Evolutionary conservation across 1,284 basidiomycete genomes (phyloP).

Genomic region (Boletus mariae): DNA sequence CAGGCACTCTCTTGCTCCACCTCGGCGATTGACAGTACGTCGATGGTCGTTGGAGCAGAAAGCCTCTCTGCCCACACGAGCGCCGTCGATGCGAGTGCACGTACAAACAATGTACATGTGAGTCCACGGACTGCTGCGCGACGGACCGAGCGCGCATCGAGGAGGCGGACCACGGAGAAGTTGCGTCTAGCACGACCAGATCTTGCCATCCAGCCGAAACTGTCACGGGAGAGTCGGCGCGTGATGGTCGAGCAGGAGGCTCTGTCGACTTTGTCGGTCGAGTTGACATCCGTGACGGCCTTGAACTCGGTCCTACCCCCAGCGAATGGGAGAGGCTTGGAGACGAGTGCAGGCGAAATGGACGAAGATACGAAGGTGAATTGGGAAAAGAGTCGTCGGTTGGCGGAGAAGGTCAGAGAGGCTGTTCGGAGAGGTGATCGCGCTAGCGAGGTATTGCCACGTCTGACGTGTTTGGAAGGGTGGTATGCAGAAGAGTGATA

Average conservation of each 20-base stretch:
- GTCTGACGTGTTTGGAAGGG: slow-evolving; percentile 21
- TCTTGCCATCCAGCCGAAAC: slow-evolving; percentile 12
- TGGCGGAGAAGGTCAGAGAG: slow-evolving; percentile 24
- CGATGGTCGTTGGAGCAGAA: background rate
- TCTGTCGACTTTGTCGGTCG: background rate
- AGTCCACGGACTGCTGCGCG: slow-evolving; percentile 21
- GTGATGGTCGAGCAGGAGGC: background rate
- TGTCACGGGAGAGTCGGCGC: background rate
- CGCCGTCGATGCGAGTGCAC: background rate
- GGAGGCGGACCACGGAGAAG: slow-evolving; percentile 26
- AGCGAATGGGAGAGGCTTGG: background rate
- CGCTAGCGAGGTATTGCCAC: slow-evolving; percentile 27
- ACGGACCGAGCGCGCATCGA: slow-evolving; percentile 19
- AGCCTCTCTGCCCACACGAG: background rate
- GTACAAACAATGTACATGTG: background rate
- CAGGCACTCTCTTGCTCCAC: background rate
- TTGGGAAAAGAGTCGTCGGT: slow-evolving; percentile 26
- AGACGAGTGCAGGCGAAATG: background rate
- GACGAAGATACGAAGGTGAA: slow-evolving; percentile 22
- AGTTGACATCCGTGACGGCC: background rate
- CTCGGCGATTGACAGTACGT: background rate
- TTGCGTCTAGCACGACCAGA: slow-evolving; percentile 31
- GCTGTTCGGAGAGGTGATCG: slow-evolving; percentile 18
- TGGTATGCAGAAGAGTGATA: slow-evolving; percentile 8
- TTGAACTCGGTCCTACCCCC: background rate